These are phyloP conservation scores for Anisodus tanguticus DNA, from an alignment of 257 asterid species.

Conservation along the genomic window DNA sequence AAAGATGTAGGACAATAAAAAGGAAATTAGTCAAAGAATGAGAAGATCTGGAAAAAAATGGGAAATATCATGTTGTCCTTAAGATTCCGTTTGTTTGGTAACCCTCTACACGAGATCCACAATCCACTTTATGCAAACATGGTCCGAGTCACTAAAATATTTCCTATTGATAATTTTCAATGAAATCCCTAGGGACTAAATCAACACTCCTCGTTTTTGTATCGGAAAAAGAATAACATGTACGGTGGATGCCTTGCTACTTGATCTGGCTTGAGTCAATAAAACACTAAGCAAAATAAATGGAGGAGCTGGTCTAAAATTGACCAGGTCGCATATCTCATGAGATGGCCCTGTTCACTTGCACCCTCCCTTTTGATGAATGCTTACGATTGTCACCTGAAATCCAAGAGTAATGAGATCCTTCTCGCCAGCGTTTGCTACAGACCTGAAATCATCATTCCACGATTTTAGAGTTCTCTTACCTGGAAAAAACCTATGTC, in stretches of 20 bases:
- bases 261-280: constrained; percentile 10
- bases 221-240: neutral
- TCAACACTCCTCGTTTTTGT: constrained; percentile 1
- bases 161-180: neutral
- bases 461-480: constrained; percentile 17
- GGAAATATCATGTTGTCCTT: constrained; percentile 15
- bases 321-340: constrained; percentile 13
- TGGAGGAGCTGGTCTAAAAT: constrained; percentile 3
- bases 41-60: constrained; percentile 4
- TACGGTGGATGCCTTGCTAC: constrained; percentile 19
- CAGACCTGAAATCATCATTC: constrained; percentile 63
- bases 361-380: constrained; percentile 18
- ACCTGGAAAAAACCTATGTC: neutral
- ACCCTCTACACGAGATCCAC: neutral
- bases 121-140: constrained; percentile 14
- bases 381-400: constrained; percentile 68
- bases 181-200: neutral
- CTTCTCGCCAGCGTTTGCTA: constrained; percentile 85
- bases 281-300: neutral
- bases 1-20: neutral
- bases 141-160: neutral
- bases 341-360: neutral
- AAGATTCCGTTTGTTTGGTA: neutral
- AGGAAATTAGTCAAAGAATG: neutral
- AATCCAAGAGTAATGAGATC: constrained; percentile 91